Percentiles rank a stretch among this genome's conserved stretches.
Evolutionary conservation across 2,329 filamentous ascomycete species (phyloP).

Genomic region (Myriosclerotinia duriaeana): DNA sequence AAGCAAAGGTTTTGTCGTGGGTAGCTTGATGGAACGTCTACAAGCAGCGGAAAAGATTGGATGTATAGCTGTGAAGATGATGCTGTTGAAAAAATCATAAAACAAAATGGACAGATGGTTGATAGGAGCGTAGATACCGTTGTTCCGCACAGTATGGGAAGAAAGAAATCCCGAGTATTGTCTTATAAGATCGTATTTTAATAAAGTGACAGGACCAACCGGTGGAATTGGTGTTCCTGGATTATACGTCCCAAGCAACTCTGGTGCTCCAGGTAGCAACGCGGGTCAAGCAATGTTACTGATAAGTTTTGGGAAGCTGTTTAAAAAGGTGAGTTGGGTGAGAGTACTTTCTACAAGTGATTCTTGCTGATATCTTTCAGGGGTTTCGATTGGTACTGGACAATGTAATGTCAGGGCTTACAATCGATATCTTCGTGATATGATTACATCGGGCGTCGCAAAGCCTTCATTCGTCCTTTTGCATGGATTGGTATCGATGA

Average conservation of each 20-base stretch:
- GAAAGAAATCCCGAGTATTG: constrained; percentile 60
- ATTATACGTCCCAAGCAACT: constrained; percentile 49
- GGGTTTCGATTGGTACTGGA: constrained; percentile 59
- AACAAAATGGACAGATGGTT: constrained; percentile 58
- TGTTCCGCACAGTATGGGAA: constrained; percentile 54
- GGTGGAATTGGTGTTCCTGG: constrained; percentile 40
- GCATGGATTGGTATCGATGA: constrained; percentile 62
- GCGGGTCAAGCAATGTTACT: constrained; percentile 63
- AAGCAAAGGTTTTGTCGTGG: constrained; percentile 60
- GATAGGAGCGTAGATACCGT: constrained; percentile 65
- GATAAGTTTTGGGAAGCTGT: constrained; percentile 65
- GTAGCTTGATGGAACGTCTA: constrained; percentile 60
- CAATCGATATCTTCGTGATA: constrained; percentile 63
- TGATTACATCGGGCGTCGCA: constrained; percentile 63
- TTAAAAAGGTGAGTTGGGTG: constrained; percentile 57
- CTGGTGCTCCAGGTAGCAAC: constrained; percentile 61
- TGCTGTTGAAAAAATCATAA: constrained; percentile 59
- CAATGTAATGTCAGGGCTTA: constrained; percentile 70
- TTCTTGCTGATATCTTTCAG: constrained; percentile 40
- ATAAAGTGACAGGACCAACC: constrained; percentile 35
- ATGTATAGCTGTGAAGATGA: constrained; percentile 57
- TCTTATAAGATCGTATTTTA: constrained; percentile 38
- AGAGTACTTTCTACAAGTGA: neutral
- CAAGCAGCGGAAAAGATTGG: constrained; percentile 61
- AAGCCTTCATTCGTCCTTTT: constrained; percentile 67